Evolutionary conservation across 2,329 filamentous ascomycete genomes (phyloP).

Genomic region (Coniochaeta pulveracea): DNA sequence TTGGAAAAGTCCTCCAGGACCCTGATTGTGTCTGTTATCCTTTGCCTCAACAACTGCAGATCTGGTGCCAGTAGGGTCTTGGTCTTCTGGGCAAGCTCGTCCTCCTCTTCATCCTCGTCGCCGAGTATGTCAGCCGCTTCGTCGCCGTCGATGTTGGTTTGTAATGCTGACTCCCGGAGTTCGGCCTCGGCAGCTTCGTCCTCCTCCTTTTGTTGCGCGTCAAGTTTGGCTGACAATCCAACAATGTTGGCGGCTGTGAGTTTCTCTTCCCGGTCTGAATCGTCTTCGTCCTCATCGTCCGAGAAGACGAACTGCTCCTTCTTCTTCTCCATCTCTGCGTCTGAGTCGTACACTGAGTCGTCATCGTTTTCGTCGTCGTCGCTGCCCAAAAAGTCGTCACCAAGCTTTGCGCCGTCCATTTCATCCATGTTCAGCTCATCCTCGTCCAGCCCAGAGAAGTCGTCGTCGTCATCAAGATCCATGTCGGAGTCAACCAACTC

Average conservation of each 20-base stretch:
- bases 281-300: slow-evolving; percentile 89
- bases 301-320: slow-evolving; percentile 69
- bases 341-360: slow-evolving; percentile 60
- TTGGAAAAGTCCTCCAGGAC: slow-evolving; percentile 83
- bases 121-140: slow-evolving; percentile 55
- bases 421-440: slow-evolving; percentile 25
- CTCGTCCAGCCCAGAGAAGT: slow-evolving; percentile 28
- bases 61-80: slow-evolving; percentile 70
- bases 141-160: slow-evolving; percentile 86
- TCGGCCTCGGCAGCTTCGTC: slow-evolving; percentile 78
- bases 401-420: slow-evolving; percentile 23
- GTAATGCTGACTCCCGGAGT: slow-evolving; percentile 71
- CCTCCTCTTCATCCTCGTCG: slow-evolving; percentile 46
- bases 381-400: slow-evolving; percentile 49
- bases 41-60: slow-evolving; percentile 73
- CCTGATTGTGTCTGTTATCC: slow-evolving; percentile 88
- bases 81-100: slow-evolving; percentile 44
- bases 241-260: slow-evolving; percentile 94
- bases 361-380: slow-evolving; percentile 38
- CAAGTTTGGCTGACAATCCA: slow-evolving; percentile 76
- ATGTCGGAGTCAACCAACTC: slow-evolving; percentile 32
- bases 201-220: slow-evolving; percentile 64
- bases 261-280: slow-evolving; percentile 78
- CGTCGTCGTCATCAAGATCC: slow-evolving; percentile 28
- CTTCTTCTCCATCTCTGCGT: slow-evolving; percentile 41